phyloP scores from a whole-genome alignment of 2,329 filamentous ascomycete genomes.

The Karstenula rhodostoma region DNA sequence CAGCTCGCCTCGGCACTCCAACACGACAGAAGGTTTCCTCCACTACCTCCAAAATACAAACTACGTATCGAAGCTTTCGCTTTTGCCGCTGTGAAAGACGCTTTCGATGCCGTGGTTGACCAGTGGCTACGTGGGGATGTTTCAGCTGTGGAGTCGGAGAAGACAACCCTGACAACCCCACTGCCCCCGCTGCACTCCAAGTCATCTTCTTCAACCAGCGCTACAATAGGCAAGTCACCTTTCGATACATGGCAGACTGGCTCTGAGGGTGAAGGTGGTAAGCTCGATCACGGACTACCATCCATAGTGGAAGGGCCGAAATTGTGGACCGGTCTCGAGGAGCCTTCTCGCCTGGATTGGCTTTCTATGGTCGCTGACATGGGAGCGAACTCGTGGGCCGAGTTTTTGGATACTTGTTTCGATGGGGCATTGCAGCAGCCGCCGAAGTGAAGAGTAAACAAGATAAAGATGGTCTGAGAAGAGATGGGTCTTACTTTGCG shows the following conservation, averaged over 20 bases:
- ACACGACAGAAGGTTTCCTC: not conserved
- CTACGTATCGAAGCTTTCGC: not conserved
- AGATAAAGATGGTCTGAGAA: not conserved
- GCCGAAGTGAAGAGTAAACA: not conserved
- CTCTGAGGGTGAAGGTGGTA: not conserved
- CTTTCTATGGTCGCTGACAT: slow-evolving; percentile 1
- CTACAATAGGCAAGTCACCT: not conserved
- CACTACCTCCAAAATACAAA: not conserved
- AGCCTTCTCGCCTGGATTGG: slow-evolving; percentile 1
- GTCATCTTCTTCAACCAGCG: not conserved
- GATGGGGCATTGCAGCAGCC: not conserved
- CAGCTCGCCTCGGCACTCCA: slow-evolving; percentile 17
- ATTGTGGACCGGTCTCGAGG: not conserved
- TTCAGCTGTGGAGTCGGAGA: too few species aligned
- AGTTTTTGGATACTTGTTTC: not conserved
- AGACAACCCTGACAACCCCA: not conserved
- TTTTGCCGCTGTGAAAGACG: not conserved
- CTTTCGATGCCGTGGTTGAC: slow-evolving; percentile 1
- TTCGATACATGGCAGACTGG: not conserved
- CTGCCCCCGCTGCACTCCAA: not conserved
- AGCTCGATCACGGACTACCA: not conserved
- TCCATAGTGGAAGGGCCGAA: not conserved
- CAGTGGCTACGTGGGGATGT: not conserved
- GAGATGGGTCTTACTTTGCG: too few species aligned
- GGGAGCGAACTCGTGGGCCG: not conserved